Base-by-base conservation (phyloP, 179 eudicot species). In the Spinacia oleracea region DNA sequence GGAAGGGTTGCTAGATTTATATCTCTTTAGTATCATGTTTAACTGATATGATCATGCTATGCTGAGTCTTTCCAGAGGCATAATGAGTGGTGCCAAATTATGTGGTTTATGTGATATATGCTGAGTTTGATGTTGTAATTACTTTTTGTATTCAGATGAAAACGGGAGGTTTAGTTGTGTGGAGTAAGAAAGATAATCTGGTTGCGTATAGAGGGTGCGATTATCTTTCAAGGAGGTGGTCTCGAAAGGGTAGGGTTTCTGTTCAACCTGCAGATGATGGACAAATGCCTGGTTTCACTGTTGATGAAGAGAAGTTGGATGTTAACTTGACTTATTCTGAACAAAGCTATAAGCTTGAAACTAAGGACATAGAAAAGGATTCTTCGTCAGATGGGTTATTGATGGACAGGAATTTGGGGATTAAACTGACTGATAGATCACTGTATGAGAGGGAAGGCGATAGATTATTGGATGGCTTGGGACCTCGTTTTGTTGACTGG, bases 401-500 rank as follows among this genome's bases (percentile, higher is more conserved):
- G 56, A 65, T 72, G 58, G 84, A 75, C 38, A 80, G 67, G 48
- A 73, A 80, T 74, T 73, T 46, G 46, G 84, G 76, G 60, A 82
- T 7, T 58, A 67, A 74, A 50, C 80, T 79, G 34, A 78, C 73
- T 77, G 67, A 79, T 46, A 82, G 84, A 73, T 84, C 99, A 40
- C 78, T 96, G 62, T 94, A 87, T 78, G 97, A 92, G 84, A 89
- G 97, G 83, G 98, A 96, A 88, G 90, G 88, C 59, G 95, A 96
- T 85, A 85, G 99, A 82, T 86, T 92, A 77, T 86, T 96, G 88
- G 95, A 94, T 51, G 98, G 93, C 14, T 87, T 96, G 77, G 99
- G 99, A 79, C 99, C 98, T 73, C 97, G 97, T 15, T 96, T 88
- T 81, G 77, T 94, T 76, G 99, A 96, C 82, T 96, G 98, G 99